Evolutionary conservation across 495 filamentous ascomycete genomes (phyloP).

Genomic region (Lichenothelia convexa): DNA sequence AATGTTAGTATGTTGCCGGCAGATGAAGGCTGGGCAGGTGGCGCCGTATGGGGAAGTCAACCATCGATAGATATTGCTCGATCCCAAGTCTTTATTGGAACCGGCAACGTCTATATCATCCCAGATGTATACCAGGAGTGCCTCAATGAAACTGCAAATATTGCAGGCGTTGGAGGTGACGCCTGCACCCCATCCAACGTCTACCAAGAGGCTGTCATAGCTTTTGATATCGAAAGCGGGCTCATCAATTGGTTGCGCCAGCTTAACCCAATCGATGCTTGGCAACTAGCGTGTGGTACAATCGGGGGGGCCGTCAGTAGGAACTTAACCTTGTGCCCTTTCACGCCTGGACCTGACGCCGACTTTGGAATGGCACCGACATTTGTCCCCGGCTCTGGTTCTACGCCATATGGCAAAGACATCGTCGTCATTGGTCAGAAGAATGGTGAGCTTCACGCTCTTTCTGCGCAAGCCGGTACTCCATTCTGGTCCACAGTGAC

Average conservation of each 20-base stretch:
- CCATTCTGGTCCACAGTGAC: conserved; percentile 15
- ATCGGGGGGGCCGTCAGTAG: not conserved
- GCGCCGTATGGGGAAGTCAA: conserved; percentile 23
- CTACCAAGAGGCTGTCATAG: not conserved
- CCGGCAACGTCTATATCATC: conserved; percentile 20
- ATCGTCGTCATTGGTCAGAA: conserved; percentile 24
- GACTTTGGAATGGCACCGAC: conserved; percentile 28
- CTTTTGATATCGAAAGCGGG: not conserved
- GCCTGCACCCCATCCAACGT: not conserved
- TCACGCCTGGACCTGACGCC: conserved; percentile 19
- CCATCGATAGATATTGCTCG: conserved; percentile 20
- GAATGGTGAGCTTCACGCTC: conserved; percentile 20
- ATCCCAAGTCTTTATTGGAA: conserved; percentile 23
- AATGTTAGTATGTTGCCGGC: not conserved
- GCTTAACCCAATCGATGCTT: not conserved
- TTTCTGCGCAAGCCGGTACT: conserved; percentile 16
- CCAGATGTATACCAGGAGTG: conserved; percentile 12
- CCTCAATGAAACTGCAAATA: conserved; percentile 5
- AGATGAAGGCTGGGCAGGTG: conserved; percentile 16
- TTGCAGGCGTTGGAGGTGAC: not conserved
- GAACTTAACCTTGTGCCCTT: conserved; percentile 17
- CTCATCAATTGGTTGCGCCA: not conserved
- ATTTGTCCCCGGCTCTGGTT: conserved; percentile 13
- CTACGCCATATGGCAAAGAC: conserved; percentile 10
- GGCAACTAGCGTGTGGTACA: not conserved